Base-by-base conservation (phyloP, 257 asterid genomes). In the Capsicum rhomboideum region DNA sequence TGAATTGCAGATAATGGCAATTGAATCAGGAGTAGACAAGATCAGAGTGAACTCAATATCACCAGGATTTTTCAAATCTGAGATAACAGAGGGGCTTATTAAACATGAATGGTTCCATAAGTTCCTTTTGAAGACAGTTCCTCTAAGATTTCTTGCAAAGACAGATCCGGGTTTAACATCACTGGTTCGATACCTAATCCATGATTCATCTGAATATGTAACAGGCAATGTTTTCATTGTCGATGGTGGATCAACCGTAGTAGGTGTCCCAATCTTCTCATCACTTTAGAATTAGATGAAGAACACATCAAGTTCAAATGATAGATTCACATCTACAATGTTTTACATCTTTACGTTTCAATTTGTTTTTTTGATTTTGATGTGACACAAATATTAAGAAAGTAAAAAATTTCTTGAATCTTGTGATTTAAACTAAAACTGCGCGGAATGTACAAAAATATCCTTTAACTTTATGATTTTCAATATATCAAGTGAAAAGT, bases 151-250 rank as follows among this genome's bases (percentile, higher is more conserved):
- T 28, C 40, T 31, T 49, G 86, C 86, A 21, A 82, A 82, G 0
- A 37, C 87, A 10, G 88, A 87, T 83, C 93, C 93, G 10, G 91
- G 85, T 8, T 72, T 90, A 82, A 89, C 90, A 26, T 89, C 90
- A 20, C 75, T 87, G 9, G 79, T 86, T 0, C 83, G 90, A 1
- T 90, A 89, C 49, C 46, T 89, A 37, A 79, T 87, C 69, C 91
- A 90, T 31, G 91, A 87, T 75, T 71, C 86, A 20, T 90, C 93
- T 0, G 79, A 86, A 20, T 90, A 89, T 8, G 83, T 89, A 44
- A 75, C 91, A 0, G 92, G 91, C 54, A 89, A 90, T 37, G 34
- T 86, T 53, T 89, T 87, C 44, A 68, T 89, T 5, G 91, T 90
- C 11, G 92, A 89, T 18, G 84, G 87, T 2, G 93, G 92, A 58